Conservation (phyloP, 2,329 filamentous ascomycete species). For the Shiraia sp. region DNA sequence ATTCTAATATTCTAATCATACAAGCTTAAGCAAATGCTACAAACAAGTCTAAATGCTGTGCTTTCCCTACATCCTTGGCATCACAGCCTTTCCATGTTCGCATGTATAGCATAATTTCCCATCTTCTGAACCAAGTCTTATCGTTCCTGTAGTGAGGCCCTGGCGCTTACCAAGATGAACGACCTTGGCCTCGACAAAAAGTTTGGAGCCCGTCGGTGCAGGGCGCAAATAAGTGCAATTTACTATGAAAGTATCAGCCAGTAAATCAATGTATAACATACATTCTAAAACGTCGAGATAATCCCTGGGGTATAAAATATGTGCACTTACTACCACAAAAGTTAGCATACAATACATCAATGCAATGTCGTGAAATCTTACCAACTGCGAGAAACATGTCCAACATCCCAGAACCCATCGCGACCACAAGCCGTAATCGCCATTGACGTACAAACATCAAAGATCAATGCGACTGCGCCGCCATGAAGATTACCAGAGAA, state of each 20-base stretch:
- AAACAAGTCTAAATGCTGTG: no score
- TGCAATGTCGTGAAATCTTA: conserved; percentile 1
- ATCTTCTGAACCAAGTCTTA: conserved; percentile 42
- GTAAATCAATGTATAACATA: no score
- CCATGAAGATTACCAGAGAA: conserved; percentile 55
- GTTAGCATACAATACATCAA: conserved; percentile 3
- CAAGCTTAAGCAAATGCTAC: no score
- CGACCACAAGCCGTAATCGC: conserved; percentile 36
- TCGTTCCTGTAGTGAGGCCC: conserved; percentile 46
- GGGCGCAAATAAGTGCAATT: conserved; percentile 53
- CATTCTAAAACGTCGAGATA: no score
- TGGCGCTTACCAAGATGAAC: conserved; percentile 50
- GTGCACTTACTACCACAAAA: conserved; percentile 14
- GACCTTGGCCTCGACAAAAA: conserved; percentile 50
- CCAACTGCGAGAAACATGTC: conserved; percentile 43
- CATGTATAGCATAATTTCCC: conserved; percentile 46
- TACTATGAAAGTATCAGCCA: conserved; percentile 27
- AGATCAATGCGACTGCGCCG: conserved; percentile 58
- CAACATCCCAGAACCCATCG: conserved; percentile 50
- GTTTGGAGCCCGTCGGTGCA: conserved; percentile 44
- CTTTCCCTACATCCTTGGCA: conserved; percentile 14
- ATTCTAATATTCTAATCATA: background rate
- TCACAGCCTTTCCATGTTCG: conserved; percentile 43
- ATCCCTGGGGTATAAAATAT: no score
- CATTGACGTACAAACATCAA: conserved; percentile 57